A percentile compares a stretch with the other conserved stretches of the same genome.
Evolutionary conservation across 2,329 filamentous ascomycete genomes (phyloP).

Genomic region (Chaetomium globosum): DNA sequence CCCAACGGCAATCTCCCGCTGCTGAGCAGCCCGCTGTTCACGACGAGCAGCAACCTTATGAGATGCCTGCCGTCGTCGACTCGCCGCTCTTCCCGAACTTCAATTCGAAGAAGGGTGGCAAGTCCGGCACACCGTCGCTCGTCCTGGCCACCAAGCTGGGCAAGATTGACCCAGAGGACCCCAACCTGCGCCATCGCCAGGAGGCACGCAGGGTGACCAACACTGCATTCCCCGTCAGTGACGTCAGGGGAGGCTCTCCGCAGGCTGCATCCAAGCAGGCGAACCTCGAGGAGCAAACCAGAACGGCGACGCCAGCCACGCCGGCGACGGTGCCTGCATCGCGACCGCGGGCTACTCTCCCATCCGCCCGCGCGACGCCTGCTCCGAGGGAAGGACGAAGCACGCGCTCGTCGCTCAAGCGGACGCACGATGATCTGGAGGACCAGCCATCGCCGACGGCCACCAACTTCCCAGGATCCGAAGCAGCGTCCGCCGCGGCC

Average conservation of each 20-base stretch:
- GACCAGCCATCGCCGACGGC: constrained; percentile 56
- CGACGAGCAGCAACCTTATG: constrained; percentile 35
- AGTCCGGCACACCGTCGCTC: constrained; percentile 23
- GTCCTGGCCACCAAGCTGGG: constrained; percentile 37
- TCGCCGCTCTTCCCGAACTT: constrained; percentile 35
- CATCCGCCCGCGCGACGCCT: constrained; percentile 36
- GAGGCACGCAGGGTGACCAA: constrained; percentile 42
- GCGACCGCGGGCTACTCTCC: constrained; percentile 26
- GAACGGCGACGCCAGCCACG: constrained; percentile 13
- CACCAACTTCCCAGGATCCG: constrained; percentile 53
- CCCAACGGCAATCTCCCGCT: constrained; percentile 28
- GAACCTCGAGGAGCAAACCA: constrained; percentile 5
- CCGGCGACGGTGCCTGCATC: constrained; percentile 24
- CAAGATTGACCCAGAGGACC: constrained; percentile 36
- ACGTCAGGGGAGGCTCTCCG: constrained; percentile 16
- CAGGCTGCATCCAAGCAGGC: constrained; percentile 5
- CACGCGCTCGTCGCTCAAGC: constrained; percentile 55
- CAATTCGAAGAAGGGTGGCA: constrained; percentile 41
- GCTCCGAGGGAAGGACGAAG: constrained; percentile 46
- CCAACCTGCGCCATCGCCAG: constrained; percentile 37
- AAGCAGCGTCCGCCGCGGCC: constrained; percentile 50
- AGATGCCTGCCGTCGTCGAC: constrained; percentile 38
- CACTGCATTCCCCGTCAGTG: constrained; percentile 20
- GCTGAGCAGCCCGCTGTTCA: constrained; percentile 30
- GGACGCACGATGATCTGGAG: constrained; percentile 59